Evolutionary conservation across 495 filamentous ascomycete genomes (phyloP).

Genomic region (Penicillium verhagenii): DNA sequence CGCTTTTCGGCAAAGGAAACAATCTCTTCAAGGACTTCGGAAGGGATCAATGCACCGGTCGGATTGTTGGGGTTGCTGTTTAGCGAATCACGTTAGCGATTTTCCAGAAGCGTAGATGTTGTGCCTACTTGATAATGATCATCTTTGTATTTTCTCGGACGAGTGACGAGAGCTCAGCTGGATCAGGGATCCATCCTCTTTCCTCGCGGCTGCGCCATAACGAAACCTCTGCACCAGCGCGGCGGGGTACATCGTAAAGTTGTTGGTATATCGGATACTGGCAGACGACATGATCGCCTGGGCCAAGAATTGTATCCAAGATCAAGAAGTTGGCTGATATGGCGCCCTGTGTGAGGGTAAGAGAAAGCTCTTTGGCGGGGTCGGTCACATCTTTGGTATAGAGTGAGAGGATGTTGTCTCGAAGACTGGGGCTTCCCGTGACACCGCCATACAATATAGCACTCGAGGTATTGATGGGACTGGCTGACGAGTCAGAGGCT

Average conservation of each 20-base stretch:
- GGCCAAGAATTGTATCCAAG: conserved; percentile 66
- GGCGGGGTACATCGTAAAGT: conserved; percentile 69
- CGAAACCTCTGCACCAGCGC: conserved; percentile 71
- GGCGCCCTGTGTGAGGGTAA: conserved; percentile 67
- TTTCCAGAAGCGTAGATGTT: not conserved
- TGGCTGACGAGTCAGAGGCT: not conserved
- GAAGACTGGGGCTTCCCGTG: conserved; percentile 1
- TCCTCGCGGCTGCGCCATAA: conserved; percentile 68
- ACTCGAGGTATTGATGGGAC: not conserved
- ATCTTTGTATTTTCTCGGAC: conserved; percentile 68
- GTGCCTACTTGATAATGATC: conserved; percentile 54
- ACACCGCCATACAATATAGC: conserved; percentile 5
- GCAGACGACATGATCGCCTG: conserved; percentile 78
- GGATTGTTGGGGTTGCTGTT: conserved; percentile 73
- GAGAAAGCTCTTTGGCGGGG: conserved; percentile 30
- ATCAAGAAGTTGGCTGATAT: conserved; percentile 74
- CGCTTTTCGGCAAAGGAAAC: conserved; percentile 56
- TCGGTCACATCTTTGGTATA: conserved; percentile 33
- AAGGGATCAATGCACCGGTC: conserved; percentile 64
- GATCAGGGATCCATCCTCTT: conserved; percentile 60
- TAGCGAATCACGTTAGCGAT: not conserved
- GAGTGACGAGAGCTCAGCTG: conserved; percentile 58
- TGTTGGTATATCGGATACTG: conserved; percentile 84
- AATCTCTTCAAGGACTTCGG: conserved; percentile 51
- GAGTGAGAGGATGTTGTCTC: conserved; percentile 4